Evolutionary conservation across 176 grass and related monocot genomes (phyloP), one percentile per base, ranked within the genome.

Genomic region (Typha latifolia): DNA sequence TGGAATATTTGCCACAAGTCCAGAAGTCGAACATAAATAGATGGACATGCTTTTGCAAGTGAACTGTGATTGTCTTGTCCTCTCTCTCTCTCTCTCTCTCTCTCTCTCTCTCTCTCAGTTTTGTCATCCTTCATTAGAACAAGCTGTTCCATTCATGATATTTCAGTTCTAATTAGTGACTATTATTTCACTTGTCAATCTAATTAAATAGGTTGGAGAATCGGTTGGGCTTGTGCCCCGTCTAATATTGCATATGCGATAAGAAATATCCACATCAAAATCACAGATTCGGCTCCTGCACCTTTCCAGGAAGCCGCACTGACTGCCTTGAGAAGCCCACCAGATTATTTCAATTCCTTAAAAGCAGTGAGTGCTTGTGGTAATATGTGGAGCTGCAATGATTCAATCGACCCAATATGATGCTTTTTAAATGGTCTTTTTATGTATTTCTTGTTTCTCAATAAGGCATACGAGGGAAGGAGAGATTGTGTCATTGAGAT

Each of bases 291-390:
- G 72, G 92, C 92, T 69, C 85, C 92, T 84, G 82, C 92, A 15
- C 92, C 92, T 56, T 96, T 96, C 82, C 92, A 96, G 80, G 87
- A 96, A 86, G 88, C 92, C 62, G 92, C 92, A 0, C 70, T 96
- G 62, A 51, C 66, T 49, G 88, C 92, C 0, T 68, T 96, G 74
- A 69, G 59, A 55, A 91, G 84, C 66, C 77, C 77, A 23, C 71
- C 69, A 0, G 71, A 66, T 48, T 96, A 86, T 51, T 91, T 88
- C 62, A 19, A 49, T 49, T 86, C 88, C 62, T 63, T 96, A 67
- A 96, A 72, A 91, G 77, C 74, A 49, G 92, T 96, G 69, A 89
- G 66, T 9, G 14, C 49, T 61, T 8, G 8, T 71, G 12, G 18
- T 80, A 75, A 70, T 10, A 56, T 56, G 16, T 56, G 52, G 19